Evolutionary conservation across 2,329 filamentous ascomycete genomes (phyloP), one percentile per base, ranked within the genome.

Genomic region (Blastomyces parvus): DNA sequence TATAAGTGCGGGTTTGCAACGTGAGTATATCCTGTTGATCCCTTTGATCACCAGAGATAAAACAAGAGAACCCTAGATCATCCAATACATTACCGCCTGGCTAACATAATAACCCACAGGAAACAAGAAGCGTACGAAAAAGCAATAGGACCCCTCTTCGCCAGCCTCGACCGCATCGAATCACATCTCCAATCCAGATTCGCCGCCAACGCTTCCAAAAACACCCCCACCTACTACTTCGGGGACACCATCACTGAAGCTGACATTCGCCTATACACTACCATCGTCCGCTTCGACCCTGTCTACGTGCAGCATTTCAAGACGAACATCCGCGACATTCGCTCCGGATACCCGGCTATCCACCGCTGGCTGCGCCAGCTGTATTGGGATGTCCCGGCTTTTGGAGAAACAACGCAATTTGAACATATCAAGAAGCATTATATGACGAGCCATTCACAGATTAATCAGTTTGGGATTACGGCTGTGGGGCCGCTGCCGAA

Each of bases 371-470:
- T 96, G 78, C 83, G 89, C 62, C 83, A 87, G 71, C 78, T 96
- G 69, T 97, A 96, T 79, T 96, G 91, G 91, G 87, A 88, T 68
- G 74, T 86, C 30, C 81, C 86, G 0, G 91, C 90, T 2, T 97
- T 96, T 78, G 80, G 80, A 66, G 84, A 89, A 60, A 94, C 91
- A 65, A 96, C 92, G 27, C 84, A 97, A 75, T 96, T 96, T 74
- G 85, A 95, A 75, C 94, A 99, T 78, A 97, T 97, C 80, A 97
- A 96, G 84, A 88, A 83, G 55, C 85, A 88, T 70, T 88, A 88
- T 72, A 87, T 85, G 2, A 85, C 84, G 78, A 85, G 82, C 67
- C 85, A 87, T 74, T 78, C 74, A 67, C 85, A 87, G 76, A 87
- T 88, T 69, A 88, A 88, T 72, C 83, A 72, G 57, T 82, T 81